Percentiles rank a stretch among this genome's conserved stretches.
Conservation (phyloP, 208 protist species). For the Wallacemonas sp. region DNA sequence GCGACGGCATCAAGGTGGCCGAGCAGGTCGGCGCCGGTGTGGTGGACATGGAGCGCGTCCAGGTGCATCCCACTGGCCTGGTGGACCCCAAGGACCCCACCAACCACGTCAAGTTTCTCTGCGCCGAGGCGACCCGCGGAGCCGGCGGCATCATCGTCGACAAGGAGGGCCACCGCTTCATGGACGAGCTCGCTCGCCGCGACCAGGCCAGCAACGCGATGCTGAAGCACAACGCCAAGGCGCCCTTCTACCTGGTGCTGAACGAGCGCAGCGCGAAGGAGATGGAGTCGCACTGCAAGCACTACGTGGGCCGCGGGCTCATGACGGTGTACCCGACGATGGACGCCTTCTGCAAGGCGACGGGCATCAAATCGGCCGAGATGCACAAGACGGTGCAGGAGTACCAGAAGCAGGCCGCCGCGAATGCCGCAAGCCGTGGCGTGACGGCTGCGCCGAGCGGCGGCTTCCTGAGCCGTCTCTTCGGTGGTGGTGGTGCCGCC, state of each 20-base stretch:
- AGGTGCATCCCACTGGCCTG: constrained; percentile 94
- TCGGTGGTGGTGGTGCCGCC: constrained; percentile 10
- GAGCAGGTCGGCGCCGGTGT: constrained; percentile 52
- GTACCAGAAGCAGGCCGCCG: constrained; percentile 46
- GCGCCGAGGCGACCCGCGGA: constrained; percentile 93
- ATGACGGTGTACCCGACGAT: constrained; percentile 56
- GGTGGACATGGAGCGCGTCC: constrained; percentile 68
- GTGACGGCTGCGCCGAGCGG: background rate
- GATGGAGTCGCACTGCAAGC: constrained; percentile 76
- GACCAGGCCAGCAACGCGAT: constrained; percentile 87
- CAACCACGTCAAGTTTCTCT: constrained; percentile 89
- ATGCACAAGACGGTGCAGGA: constrained; percentile 43
- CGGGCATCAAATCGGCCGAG: constrained; percentile 29
- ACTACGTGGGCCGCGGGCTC: constrained; percentile 79
- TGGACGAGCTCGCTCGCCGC: constrained; percentile 91
- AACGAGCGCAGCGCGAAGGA: constrained; percentile 57
- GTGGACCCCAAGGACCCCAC: constrained; percentile 86
- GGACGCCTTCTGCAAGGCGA: constrained; percentile 48
- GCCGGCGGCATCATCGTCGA: constrained; percentile 89
- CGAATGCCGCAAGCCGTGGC: constrained; percentile 24
- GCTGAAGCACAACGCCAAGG: constrained; percentile 40
- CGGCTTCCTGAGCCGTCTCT: constrained; percentile 31
- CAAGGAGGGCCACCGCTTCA: constrained; percentile 72
- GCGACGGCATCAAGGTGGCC: constrained; percentile 78
- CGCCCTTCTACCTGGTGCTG: constrained; percentile 68